phyloP scores from a whole-genome alignment of 352 stramenopile species.

The Blastocystis hominis region DNA sequence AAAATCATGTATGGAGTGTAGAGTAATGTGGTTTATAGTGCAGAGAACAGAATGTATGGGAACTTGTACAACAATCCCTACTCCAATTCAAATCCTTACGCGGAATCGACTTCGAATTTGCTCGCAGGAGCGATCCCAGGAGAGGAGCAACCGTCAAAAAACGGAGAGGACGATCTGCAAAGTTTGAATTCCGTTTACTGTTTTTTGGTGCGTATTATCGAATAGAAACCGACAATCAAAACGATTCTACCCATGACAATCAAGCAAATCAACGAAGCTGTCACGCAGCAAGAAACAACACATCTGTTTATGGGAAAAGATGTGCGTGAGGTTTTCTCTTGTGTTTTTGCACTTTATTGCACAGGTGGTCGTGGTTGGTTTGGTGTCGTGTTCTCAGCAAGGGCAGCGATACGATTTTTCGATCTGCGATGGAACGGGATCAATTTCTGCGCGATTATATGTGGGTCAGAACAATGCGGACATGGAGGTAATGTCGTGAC shows the following conservation, averaged over 20 bases:
- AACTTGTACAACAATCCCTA: neutral
- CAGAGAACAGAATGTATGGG: neutral
- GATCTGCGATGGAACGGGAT: neutral
- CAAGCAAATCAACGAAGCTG: neutral
- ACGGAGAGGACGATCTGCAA: neutral
- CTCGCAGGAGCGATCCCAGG: neutral
- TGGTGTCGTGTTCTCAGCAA: neutral
- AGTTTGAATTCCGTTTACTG: neutral
- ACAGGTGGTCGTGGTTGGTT: neutral
- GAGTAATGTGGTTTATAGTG: neutral
- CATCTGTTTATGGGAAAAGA: neutral
- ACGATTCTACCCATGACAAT: no score
- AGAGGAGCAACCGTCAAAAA: neutral
- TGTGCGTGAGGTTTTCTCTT: neutral
- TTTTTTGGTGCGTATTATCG: neutral
- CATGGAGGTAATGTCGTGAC: neutral
- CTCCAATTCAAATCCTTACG: neutral
- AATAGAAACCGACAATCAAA: neutral
- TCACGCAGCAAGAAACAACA: neutral
- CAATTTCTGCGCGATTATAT: neutral
- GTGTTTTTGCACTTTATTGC: neutral
- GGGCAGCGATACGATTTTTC: neutral
- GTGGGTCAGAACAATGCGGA: neutral
- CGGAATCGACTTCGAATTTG: neutral
- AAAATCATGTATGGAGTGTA: no score